Base-by-base conservation (phyloP, 768 basidiomycete genomes). In the Calocera viscosa region DNA sequence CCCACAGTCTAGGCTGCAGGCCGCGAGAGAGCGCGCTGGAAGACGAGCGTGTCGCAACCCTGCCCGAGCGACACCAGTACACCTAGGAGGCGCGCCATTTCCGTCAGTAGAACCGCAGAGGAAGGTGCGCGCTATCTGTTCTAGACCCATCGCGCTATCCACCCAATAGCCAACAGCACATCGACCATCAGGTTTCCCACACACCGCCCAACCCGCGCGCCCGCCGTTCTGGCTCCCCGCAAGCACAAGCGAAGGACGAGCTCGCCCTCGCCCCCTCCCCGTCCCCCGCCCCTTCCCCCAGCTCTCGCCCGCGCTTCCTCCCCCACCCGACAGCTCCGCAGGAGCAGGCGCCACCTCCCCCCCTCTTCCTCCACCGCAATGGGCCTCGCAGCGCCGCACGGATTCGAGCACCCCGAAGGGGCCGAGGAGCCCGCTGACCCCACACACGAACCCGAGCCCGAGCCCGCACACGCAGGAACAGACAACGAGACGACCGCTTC, bases 171-270 rank as follows among this genome's bases (percentile, higher is more conserved):
- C 35, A 38, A 5, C 35, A 38, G 35, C 35, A 38, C 14, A 38
- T 38, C 14, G 35, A 38, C 7, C 35, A 5, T 5, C 35, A n/a
- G n/a, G n/a, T n/a, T n/a, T n/a, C n/a, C n/a, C n/a, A n/a, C n/a
- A n/a, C n/a, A n/a, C 35, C 35, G 14, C 35, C 35, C 35, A 14
- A 38, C 35, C 35, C 35, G 35, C 35, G 35, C 35, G 34, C 53
- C 53, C 53, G 26, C 53, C 53, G 53, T 60, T 60, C 53, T 60
- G 53, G 53, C 53, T 60, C 53, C 53, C 53, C 53, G 53, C 24
- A 60, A 26, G 24, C 53, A 22, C 10, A 2, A 14, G 43, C 43
- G 43, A 5, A 5, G 24, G 43, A 17, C 19, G 43, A 17, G 24
- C 43, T 24, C 43, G 16, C 24, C 43, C 24, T 24, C 43, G 8